Evolutionary conservation across 768 basidiomycete species (phyloP).

Genomic region (Mycena crocata): DNA sequence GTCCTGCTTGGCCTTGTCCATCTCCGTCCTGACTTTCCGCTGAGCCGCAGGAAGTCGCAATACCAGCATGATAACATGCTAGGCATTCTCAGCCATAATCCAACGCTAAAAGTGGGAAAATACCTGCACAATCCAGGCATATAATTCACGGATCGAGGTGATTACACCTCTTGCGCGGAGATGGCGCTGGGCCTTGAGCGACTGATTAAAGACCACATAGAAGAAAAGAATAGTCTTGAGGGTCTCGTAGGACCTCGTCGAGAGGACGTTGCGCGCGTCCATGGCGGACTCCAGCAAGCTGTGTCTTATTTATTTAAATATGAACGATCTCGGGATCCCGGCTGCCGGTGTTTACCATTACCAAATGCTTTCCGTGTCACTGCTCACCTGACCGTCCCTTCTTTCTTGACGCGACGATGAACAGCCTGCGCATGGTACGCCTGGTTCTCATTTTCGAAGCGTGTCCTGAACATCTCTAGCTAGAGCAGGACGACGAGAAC

Average conservation of each 20-base stretch:
- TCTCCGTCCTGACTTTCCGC: constrained; percentile 69
- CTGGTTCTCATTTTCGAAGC: constrained; percentile 5
- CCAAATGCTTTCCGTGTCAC: neutral
- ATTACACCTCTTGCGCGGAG: constrained; percentile 70
- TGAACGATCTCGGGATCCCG: too few species aligned
- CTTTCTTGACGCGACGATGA: constrained; percentile 41
- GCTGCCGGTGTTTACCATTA: too few species aligned
- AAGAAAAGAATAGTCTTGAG: constrained; percentile 69
- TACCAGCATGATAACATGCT: constrained; percentile 68
- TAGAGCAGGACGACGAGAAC: constrained; percentile 81
- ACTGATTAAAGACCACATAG: constrained; percentile 66
- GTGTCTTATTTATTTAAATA: too few species aligned
- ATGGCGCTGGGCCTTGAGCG: constrained; percentile 68
- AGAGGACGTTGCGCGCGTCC: constrained; percentile 14
- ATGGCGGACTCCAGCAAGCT: constrained; percentile 1
- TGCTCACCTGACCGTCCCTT: constrained; percentile 1
- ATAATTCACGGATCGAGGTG: constrained; percentile 62
- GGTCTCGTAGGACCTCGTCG: constrained; percentile 50
- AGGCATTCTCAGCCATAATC: constrained; percentile 9
- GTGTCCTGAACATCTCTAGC: constrained; percentile 49
- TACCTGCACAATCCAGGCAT: constrained; percentile 65
- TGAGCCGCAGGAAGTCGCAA: constrained; percentile 72
- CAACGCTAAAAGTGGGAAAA: constrained; percentile 24
- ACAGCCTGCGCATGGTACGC: constrained; percentile 69
- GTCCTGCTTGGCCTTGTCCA: constrained; percentile 71